Conservation (phyloP, 2,329 filamentous ascomycete species). For the Calonectria pteridis region DNA sequence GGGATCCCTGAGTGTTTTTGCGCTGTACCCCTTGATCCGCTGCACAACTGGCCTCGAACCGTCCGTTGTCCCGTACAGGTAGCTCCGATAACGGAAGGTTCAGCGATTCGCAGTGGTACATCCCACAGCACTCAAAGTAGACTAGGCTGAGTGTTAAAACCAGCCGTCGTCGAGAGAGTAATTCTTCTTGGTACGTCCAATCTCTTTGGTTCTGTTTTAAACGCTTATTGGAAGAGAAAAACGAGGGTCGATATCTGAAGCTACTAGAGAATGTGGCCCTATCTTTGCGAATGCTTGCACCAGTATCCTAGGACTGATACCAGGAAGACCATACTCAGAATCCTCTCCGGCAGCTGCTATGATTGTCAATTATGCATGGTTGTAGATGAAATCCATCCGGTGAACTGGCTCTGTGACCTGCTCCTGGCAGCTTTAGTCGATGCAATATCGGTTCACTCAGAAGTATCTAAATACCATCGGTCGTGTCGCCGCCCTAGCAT, state of each 20-base stretch:
- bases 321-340: background rate
- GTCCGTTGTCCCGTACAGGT: background rate
- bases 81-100: background rate
- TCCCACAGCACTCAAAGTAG: conserved; percentile 13
- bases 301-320: background rate
- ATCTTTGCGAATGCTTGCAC: background rate
- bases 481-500: background rate
- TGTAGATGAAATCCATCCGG: conserved; percentile 13
- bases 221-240: background rate
- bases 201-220: background rate
- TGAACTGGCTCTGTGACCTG: background rate
- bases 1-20: background rate
- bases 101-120: background rate
- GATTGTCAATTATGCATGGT: conserved; percentile 15
- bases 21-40: background rate
- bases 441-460: conserved; percentile 8
- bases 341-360: conserved; percentile 1
- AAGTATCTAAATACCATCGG: background rate
- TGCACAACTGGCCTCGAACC: conserved; percentile 1
- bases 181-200: conserved; percentile 12
- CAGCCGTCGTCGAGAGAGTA: background rate
- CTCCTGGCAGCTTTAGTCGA: background rate
- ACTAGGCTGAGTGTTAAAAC: background rate
- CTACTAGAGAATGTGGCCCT: background rate
- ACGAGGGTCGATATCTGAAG: background rate